Percentiles rank a stretch among this genome's conserved stretches.
Evolutionary conservation across 345 rosid genomes (phyloP).

Genomic region (rapeseed (Brassica napus)): DNA sequence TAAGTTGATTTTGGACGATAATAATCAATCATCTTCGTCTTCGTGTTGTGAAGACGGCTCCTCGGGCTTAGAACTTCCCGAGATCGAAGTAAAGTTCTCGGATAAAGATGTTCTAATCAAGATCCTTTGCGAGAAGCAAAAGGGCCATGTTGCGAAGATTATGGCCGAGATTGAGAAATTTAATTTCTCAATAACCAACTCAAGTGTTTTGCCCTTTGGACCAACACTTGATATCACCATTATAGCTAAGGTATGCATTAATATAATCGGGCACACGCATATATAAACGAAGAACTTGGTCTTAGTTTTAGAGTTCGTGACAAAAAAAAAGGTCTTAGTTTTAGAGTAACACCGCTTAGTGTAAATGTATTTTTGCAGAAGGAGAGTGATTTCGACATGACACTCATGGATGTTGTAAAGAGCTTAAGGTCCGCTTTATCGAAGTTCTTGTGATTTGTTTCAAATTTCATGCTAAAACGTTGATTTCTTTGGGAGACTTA

Average conservation of each 20-base stretch:
- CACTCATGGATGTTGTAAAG: conserved; percentile 71
- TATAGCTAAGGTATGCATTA: conserved; percentile 60
- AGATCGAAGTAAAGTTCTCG: conserved; percentile 75
- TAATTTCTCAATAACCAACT: conserved; percentile 54
- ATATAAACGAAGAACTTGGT: neutral
- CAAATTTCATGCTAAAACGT: neutral
- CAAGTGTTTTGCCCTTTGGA: conserved; percentile 74
- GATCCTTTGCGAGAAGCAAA: conserved; percentile 77
- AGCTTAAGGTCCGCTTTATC: conserved; percentile 52
- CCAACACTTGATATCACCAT: conserved; percentile 68
- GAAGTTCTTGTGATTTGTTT: conserved; percentile 47
- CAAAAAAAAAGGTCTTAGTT: neutral
- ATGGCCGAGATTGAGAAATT: conserved; percentile 66
- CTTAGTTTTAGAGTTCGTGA: neutral
- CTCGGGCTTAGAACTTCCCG: conserved; percentile 55
- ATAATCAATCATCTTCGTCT: conserved; percentile 37
- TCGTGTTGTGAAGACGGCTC: conserved; percentile 33
- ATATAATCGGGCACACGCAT: neutral
- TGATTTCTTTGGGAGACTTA: neutral
- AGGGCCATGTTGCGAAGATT: conserved; percentile 58
- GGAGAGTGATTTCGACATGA: conserved; percentile 62
- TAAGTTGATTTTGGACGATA: conserved; percentile 50
- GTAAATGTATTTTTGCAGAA: conserved; percentile 51
- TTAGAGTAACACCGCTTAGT: neutral
- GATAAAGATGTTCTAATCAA: conserved; percentile 68